Evolutionary conservation across 441 rosid species (phyloP), one percentile per base, ranked within the genome.

Genomic region (Pelargonium citronellum): DNA sequence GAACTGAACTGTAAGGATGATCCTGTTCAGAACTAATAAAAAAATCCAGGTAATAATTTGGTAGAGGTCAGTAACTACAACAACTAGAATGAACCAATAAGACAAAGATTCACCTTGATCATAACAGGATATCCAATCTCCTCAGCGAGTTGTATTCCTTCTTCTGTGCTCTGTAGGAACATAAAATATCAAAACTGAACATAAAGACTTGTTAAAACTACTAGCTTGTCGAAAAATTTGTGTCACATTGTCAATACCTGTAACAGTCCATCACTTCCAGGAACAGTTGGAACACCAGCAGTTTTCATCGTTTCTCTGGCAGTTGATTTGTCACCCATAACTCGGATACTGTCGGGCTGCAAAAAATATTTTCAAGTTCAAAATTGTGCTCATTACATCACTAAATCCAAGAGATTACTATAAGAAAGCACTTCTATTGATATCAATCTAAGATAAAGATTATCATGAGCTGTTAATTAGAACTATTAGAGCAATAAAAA

Each of bases 271-370:
- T 83, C 96, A 84, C 98, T 93, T 74, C 98, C 98, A 0, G 98
- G 98, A 49, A 93, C 98, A 43, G 98, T 93, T n/a, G 98, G 98
- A 74, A 93, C 98, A 64, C 96, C 93, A 30, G 97, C 97, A 79
- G 85, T 91, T 84, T 93, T 93, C 98, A 93, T 93, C 27, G 98
- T 93, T 68, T 91, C 98, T 78, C 98, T 83, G 17, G 98, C 98
- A 67, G 97, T 91, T 72, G 98, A 75, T 83, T 93, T 93, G 83
- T 93, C 98, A 70, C 98, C 98, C 98, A 93, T 93, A 43, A 86
- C 86, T 68, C 95, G 90, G 79, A 93, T 93, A 75, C 98, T 93
- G 80, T 93, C 95, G 64, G 98, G 97, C 98, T 93, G 83, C 81
- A 80, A 51, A 71, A 67, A 39, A 66, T 22, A 60, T 65, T 44